These are phyloP conservation scores for Mentha longifolia DNA, from an alignment of 257 asterid genomes.

Conservation along the genomic window DNA sequence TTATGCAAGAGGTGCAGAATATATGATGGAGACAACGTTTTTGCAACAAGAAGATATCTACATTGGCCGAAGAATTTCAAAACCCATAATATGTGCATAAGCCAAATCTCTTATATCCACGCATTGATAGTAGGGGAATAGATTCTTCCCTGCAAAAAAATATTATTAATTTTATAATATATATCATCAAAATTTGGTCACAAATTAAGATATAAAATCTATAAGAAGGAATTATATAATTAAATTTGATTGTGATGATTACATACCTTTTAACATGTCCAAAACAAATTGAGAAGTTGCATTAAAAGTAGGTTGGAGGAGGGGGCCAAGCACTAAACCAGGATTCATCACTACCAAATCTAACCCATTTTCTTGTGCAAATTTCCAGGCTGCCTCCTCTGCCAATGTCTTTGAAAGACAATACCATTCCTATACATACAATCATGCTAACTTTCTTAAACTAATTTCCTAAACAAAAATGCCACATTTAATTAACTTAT, in stretches of 20 bases:
- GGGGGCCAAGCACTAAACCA: background rate
- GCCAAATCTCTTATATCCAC: constrained; percentile 55
- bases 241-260: no score
- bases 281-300: constrained; percentile 46
- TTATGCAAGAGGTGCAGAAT: constrained; percentile 25
- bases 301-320: constrained; percentile 64
- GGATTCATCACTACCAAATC: background rate
- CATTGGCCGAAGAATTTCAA: constrained; percentile 44
- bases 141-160: constrained; percentile 8
- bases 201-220: no score
- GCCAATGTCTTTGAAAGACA: background rate
- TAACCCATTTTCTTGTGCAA: background rate
- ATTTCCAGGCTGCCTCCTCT: constrained; percentile 10
- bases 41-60: constrained; percentile 37
- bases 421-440: background rate
- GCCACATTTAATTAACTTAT: background rate
- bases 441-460: background rate
- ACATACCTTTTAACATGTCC: background rate
- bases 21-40: constrained; percentile 8
- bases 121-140: background rate
- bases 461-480: no score
- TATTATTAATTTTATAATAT: no score
- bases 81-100: constrained; percentile 41
- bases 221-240: no score
- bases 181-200: no score